phyloP scores from a whole-genome alignment of 208 protist genomes.

The Crithidia mellificae region DNA sequence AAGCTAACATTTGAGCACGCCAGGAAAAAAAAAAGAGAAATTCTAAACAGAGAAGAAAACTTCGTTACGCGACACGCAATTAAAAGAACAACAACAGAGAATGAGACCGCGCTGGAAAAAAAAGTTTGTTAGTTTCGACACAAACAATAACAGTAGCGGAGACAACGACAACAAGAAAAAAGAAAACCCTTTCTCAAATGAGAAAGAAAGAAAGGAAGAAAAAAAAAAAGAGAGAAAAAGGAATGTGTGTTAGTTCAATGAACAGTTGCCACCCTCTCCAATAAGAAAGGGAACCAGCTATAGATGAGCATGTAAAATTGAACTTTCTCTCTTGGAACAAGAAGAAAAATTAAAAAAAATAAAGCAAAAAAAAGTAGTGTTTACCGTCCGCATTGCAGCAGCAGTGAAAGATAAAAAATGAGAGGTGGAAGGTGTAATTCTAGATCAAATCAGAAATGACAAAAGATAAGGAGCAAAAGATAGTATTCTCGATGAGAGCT shows the following conservation, averaged over 20 bases:
- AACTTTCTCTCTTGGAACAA: background rate
- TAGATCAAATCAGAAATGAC: conserved; percentile 7
- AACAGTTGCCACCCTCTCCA: background rate
- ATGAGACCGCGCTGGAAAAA: no score
- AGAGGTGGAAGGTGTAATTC: background rate
- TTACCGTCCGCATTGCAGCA: background rate
- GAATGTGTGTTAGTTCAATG: background rate
- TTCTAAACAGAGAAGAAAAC: no score
- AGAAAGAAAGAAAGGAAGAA: background rate
- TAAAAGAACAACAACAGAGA: no score
- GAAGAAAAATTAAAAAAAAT: conserved; percentile 11
- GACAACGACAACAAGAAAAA: background rate
- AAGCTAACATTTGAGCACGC: no score
- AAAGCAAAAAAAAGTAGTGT: background rate
- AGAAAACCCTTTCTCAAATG: background rate
- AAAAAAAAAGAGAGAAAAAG: background rate
- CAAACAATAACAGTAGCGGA: no score
- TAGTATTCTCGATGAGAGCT: background rate
- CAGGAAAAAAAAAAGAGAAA: no score
- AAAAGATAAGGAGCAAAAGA: background rate
- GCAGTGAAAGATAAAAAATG: background rate
- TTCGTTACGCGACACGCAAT: no score
- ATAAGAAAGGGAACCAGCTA: background rate
- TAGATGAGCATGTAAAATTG: background rate
- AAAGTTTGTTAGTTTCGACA: no score